Evolutionary conservation across 2,329 filamentous ascomycete species (phyloP).

Genomic region (Cladosporium phlei): DNA sequence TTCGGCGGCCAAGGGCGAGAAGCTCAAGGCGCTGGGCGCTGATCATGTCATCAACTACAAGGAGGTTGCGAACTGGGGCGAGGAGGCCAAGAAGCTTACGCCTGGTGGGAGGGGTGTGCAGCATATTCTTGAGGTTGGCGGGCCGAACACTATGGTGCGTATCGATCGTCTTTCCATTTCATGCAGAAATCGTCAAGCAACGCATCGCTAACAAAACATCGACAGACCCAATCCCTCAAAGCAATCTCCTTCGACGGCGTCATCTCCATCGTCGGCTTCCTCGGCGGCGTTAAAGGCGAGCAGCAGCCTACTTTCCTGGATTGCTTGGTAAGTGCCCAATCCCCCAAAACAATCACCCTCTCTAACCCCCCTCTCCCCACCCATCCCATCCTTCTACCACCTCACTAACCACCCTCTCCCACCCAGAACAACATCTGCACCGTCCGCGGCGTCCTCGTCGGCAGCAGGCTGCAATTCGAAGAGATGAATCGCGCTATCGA

Average conservation of each 20-base stretch:
- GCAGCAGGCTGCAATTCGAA: conserved; percentile 52
- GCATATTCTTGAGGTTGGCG: conserved; percentile 63
- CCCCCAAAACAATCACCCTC: not conserved
- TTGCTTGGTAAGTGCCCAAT: conserved; percentile 20
- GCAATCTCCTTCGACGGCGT: conserved; percentile 48
- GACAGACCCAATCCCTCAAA: conserved; percentile 38
- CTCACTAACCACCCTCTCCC: not conserved
- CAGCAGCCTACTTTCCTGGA: conserved; percentile 51
- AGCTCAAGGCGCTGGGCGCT: conserved; percentile 50
- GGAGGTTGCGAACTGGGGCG: conserved; percentile 50
- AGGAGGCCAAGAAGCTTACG: conserved; percentile 48
- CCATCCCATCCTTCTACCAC: too few species aligned
- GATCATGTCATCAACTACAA: conserved; percentile 56
- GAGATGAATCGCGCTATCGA: conserved; percentile 58
- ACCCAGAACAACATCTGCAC: conserved; percentile 41
- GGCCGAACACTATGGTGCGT: conserved; percentile 52
- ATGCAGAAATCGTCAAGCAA: not conserved
- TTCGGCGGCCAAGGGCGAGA: conserved; percentile 45
- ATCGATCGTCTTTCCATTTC: not conserved
- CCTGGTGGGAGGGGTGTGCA: conserved; percentile 53
- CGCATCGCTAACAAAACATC: not conserved
- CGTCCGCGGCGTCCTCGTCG: conserved; percentile 55
- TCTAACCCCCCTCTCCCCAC: too few species aligned
- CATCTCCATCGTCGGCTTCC: conserved; percentile 54
- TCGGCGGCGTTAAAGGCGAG: conserved; percentile 46